A percentile compares a stretch with the other conserved stretches of the same genome.
phyloP scores from a whole-genome alignment of 495 filamentous ascomycete species.

The Glutinoglossum americanum region DNA sequence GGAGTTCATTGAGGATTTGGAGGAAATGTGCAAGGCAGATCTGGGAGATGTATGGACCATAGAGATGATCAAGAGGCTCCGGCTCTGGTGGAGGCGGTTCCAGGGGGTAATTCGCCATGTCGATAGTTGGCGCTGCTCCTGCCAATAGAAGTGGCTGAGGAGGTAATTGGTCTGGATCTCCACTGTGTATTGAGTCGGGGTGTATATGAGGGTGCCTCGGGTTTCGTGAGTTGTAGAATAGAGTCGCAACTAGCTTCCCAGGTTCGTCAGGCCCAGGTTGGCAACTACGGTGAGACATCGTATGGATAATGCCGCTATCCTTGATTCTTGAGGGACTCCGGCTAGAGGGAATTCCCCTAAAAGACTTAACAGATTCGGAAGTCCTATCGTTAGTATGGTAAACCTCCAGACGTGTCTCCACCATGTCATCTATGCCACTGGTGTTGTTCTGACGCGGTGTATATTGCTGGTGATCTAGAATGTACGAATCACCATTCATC shows the following conservation, averaged over 20 bases:
- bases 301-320: slow-evolving; percentile 32
- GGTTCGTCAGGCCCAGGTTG: slow-evolving; percentile 20
- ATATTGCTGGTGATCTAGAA: slow-evolving; percentile 55
- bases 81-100: slow-evolving; percentile 41
- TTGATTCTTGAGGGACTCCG: slow-evolving; percentile 17
- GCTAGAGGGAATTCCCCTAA: neutral
- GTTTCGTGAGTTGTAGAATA: slow-evolving; percentile 39
- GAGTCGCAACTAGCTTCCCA: slow-evolving; percentile 32
- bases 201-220: slow-evolving; percentile 24
- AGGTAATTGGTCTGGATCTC: slow-evolving; percentile 15
- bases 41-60: slow-evolving; percentile 56
- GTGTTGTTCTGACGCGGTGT: slow-evolving; percentile 28
- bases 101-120: slow-evolving; percentile 46
- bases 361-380: slow-evolving; percentile 19
- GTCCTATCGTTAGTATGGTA: slow-evolving; percentile 22
- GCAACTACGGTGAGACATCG: slow-evolving; percentile 33
- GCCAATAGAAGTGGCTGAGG: slow-evolving; percentile 21
- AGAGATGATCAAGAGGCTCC: slow-evolving; percentile 53
- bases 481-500: slow-evolving; percentile 46
- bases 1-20: slow-evolving; percentile 48
- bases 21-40: slow-evolving; percentile 68
- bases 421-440: neutral
- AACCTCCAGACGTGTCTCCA: slow-evolving; percentile 18
- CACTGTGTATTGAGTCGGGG: slow-evolving; percentile 17
- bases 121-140: slow-evolving; percentile 40